Conservation (phyloP, 164 flowering plant genomes). For the Macadamia tetraphylla region DNA sequence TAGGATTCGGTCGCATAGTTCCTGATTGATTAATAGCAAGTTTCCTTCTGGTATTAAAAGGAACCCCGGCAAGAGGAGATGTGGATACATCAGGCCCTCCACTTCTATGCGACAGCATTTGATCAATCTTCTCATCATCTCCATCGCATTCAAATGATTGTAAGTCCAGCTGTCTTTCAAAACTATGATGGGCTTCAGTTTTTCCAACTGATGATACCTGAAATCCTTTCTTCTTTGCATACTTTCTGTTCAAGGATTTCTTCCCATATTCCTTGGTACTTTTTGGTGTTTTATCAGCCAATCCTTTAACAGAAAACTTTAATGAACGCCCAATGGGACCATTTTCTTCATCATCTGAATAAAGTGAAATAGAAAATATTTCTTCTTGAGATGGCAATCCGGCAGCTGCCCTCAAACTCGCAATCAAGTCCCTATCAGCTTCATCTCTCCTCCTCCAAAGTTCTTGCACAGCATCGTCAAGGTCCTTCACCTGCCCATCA, state of each 20-base stretch:
- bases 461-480: constrained; percentile 91
- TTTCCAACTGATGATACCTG: constrained; percentile 25
- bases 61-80: constrained; percentile 35
- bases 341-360: constrained; percentile 88
- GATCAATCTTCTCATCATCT: constrained; percentile 40
- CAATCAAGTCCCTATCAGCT: constrained; percentile 69
- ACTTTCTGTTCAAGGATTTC: constrained; percentile 50
- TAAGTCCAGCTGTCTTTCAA: constrained; percentile 32
- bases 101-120: constrained; percentile 25
- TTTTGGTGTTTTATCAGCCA: constrained; percentile 58
- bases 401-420: constrained; percentile 85
- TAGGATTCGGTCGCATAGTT: constrained; percentile 38
- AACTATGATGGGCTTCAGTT: constrained; percentile 26
- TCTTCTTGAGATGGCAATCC: constrained; percentile 95
- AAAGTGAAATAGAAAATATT: constrained; percentile 75
- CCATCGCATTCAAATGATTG: constrained; percentile 30
- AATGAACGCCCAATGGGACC: constrained; percentile 59
- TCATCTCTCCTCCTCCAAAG: constrained; percentile 90
- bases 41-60: constrained; percentile 31
- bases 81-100: constrained; percentile 29
- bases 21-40: constrained; percentile 52
- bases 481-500: constrained; percentile 57
- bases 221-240: constrained; percentile 49
- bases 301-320: constrained; percentile 73
- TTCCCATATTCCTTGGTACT: constrained; percentile 63